These are phyloP conservation scores for Musa acuminata DNA, from an alignment of 176 grass and related monocot species.

Conservation along the genomic window DNA sequence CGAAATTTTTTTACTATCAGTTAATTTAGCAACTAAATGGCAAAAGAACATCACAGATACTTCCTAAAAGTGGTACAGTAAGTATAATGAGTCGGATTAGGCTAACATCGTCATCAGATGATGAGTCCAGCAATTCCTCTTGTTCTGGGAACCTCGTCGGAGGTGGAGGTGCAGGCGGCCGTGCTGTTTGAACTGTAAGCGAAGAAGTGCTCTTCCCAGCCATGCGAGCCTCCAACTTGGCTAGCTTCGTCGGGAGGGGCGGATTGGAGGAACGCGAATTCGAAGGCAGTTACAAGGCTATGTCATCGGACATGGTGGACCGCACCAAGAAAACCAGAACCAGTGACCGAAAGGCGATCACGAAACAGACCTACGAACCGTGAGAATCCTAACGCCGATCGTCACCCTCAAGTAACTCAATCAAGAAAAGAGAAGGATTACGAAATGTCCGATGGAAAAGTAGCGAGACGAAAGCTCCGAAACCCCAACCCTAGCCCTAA, in stretches of 20 bases:
- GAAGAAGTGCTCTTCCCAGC: slow-evolving; percentile 73
- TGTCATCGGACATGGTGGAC: slow-evolving; percentile 65
- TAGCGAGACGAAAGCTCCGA: not conserved
- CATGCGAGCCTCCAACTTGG: slow-evolving; percentile 94
- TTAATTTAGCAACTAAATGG: not conserved
- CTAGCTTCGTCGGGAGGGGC: slow-evolving; percentile 58
- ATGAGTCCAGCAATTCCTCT: not conserved
- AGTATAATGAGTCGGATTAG: slow-evolving; percentile 66
- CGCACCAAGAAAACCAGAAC: slow-evolving; percentile 28
- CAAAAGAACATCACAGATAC: not conserved
- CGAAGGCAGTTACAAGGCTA: slow-evolving; percentile 74
- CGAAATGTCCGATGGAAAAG: too few species aligned
- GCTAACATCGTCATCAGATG: slow-evolving; percentile 30
- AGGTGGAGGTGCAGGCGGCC: slow-evolving; percentile 21
- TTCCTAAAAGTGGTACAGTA: not conserved
- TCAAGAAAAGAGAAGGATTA: not conserved
- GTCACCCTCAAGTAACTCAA: not conserved
- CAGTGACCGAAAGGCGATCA: slow-evolving; percentile 23
- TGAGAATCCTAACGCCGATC: not conserved
- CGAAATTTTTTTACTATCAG: not conserved
- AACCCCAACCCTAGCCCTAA: slow-evolving; percentile 7
- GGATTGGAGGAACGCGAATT: slow-evolving; percentile 64
- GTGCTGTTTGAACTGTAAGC: slow-evolving; percentile 29
- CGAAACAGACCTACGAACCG: not conserved
- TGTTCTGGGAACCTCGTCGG: slow-evolving; percentile 14